Base-by-base conservation (phyloP, 192 early-diverging fungal species). In the Spinellus fusiger region DNA sequence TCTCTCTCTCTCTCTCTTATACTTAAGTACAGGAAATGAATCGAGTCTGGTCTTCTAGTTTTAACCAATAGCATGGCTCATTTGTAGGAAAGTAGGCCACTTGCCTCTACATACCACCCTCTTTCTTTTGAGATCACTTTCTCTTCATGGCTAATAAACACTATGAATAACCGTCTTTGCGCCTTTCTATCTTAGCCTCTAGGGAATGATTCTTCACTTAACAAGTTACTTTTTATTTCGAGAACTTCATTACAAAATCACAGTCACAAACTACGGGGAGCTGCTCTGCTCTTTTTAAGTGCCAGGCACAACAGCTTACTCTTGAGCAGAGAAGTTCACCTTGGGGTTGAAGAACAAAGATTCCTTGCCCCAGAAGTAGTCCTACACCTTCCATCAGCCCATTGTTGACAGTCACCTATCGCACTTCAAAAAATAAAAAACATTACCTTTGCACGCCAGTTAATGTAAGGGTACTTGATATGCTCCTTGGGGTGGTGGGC, bases 361-460 rank as follows among this genome's bases (percentile, higher is more conserved):
- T 33, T 71, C 63, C 29, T 59, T 58, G 23, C 69, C 69, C 69
- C 69, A 71, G 69, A 71, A 71, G 54, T 65, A 71, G 32, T 65
- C 52, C 67, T 69, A 54, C n/a, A 5, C 18, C 13, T 33, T 37
- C 7, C 13, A 37, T 37, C 13, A 37, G 32, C 15, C 26, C 7
- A 44, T 53, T 52, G 34, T 52, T 37, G 8, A 1, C 12, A 9
- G 1, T 28, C 20, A 6, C 35, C 5, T 22, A 48, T 23, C 28
- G n/a, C n/a, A 5, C 54, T 59, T 28, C 5, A 47, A 15, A 25
- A 20, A 20, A 16, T 57, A 49, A 32, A 48, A 37, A 13, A 6
- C 35, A 44, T 71, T 70, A 89, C 87, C 80, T 65, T 86, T 80
- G 50, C 86, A 76, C 55, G 76, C 71, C 64, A 82, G 77, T 75